These are phyloP conservation scores for Cyberlindnera maritima DNA, from an alignment of 805 yeast genomes.

Conservation along the genomic window DNA sequence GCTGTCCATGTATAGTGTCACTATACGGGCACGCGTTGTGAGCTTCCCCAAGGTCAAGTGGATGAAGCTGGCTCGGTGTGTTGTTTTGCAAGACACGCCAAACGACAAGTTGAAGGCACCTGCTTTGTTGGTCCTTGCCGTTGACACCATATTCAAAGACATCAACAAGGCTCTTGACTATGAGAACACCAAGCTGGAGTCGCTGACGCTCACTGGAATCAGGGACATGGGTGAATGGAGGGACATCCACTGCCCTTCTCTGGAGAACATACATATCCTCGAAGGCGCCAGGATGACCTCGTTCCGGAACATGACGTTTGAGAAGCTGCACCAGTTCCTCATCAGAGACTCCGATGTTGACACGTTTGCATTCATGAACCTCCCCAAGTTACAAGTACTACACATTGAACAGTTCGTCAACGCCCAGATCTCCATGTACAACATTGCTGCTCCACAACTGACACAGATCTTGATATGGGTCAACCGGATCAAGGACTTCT, in stretches of 20 bases:
- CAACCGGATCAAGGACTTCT: conserved; percentile 7
- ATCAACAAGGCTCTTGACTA: conserved; percentile 15
- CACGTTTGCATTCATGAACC: conserved; percentile 4
- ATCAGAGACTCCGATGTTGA: conserved; percentile 17
- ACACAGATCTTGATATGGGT: conserved; percentile 13
- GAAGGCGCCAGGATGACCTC: conserved; percentile 9
- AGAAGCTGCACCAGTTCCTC: background rate
- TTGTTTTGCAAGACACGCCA: background rate
- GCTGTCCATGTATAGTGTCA: conserved; percentile 5
- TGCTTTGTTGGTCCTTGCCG: background rate
- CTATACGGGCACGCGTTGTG: conserved; percentile 9
- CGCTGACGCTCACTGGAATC: conserved; percentile 6
- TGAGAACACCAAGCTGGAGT: background rate
- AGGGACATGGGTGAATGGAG: conserved; percentile 14
- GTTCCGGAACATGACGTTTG: conserved; percentile 5
- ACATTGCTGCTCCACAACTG: conserved; percentile 14
- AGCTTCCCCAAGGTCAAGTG: conserved; percentile 10
- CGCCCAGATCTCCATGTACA: conserved; percentile 7
- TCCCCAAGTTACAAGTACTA: conserved; percentile 9
- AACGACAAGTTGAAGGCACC: conserved; percentile 9
- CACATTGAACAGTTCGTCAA: conserved; percentile 21
- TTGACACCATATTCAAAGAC: conserved; percentile 7
- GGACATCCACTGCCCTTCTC: conserved; percentile 7
- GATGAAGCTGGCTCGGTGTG: conserved; percentile 10
- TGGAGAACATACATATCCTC: conserved; percentile 5